These are phyloP conservation scores for Basidiobolus meristosporus DNA, from an alignment of 371 early-diverging fungal genomes.

Conservation along the genomic window DNA sequence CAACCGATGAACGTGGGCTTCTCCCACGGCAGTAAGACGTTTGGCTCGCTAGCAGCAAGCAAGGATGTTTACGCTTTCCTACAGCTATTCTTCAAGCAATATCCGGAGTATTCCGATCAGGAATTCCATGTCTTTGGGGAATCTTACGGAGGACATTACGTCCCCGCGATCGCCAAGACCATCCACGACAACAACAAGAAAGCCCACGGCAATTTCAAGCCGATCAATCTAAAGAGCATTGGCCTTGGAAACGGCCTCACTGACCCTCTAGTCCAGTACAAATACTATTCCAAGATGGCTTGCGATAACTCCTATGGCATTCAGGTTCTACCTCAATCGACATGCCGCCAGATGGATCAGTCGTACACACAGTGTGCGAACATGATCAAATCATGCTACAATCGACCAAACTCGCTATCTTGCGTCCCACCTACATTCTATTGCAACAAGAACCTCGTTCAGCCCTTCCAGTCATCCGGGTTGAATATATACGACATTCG, in stretches of 20 bases:
- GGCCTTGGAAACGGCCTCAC: slow-evolving; percentile 85
- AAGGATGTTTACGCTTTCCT: slow-evolving; percentile 60
- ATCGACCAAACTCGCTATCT: slow-evolving; percentile 40
- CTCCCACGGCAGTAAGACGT: slow-evolving; percentile 35
- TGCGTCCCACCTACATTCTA: slow-evolving; percentile 74
- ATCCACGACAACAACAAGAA: slow-evolving; percentile 45
- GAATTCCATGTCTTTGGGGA: slow-evolving; percentile 60
- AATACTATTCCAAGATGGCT: slow-evolving; percentile 78
- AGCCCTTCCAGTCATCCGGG: slow-evolving; percentile 39
- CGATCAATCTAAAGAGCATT: slow-evolving; percentile 53
- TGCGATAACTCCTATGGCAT: slow-evolving; percentile 64
- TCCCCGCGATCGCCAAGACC: slow-evolving; percentile 49
- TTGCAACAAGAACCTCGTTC: slow-evolving; percentile 59
- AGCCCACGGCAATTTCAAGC: slow-evolving; percentile 11
- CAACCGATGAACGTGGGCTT: slow-evolving; percentile 62
- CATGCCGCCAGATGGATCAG: slow-evolving; percentile 50
- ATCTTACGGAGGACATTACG: slow-evolving; percentile 17
- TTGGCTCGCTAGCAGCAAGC: slow-evolving; percentile 28
- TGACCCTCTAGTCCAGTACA: slow-evolving; percentile 76
- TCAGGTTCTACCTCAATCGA: slow-evolving; percentile 36
- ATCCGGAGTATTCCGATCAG: slow-evolving; percentile 25
- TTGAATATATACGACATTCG: slow-evolving; percentile 73
- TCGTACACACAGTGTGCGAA: slow-evolving; percentile 51
- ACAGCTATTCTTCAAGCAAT: slow-evolving; percentile 35
- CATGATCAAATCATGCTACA: slow-evolving; percentile 70